Percentiles rank a stretch among this genome's conserved stretches.
Evolutionary conservation across 2,329 filamentous ascomycete genomes (phyloP).

Genomic region (Aspergillaceae sp.): DNA sequence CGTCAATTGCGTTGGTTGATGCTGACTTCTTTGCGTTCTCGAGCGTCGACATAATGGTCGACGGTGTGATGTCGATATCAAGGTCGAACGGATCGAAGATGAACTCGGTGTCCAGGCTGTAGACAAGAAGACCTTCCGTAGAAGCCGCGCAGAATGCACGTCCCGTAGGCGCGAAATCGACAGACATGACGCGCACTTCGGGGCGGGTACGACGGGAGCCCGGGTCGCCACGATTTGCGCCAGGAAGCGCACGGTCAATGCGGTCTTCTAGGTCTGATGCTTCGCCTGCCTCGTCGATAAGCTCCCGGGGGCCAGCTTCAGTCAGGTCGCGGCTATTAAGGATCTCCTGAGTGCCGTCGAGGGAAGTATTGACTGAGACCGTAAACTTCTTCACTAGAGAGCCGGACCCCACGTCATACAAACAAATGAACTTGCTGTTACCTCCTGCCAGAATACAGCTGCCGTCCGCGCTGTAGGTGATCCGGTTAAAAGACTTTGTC

Average conservation of each 20-base stretch:
- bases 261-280: conserved; percentile 82
- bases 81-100: conserved; percentile 95
- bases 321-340: conserved; percentile 87
- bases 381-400: conserved; percentile 91
- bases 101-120: conserved; percentile 74
- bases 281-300: conserved; percentile 84
- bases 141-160: conserved; percentile 89
- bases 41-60: conserved; percentile 71
- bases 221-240: conserved; percentile 78
- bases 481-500: conserved; percentile 81
- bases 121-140: conserved; percentile 88
- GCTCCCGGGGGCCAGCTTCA: conserved; percentile 73
- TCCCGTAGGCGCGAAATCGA: conserved; percentile 82
- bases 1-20: conserved; percentile 46
- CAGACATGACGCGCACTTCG: conserved; percentile 73
- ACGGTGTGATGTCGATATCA: conserved; percentile 85
- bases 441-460: conserved; percentile 82
- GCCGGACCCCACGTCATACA: conserved; percentile 91
- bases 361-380: conserved; percentile 87
- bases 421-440: conserved; percentile 96
- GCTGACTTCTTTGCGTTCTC: conserved; percentile 29
- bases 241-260: conserved; percentile 69
- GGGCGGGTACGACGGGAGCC: conserved; percentile 66
- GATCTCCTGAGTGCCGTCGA: conserved; percentile 94
- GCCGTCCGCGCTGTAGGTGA: conserved; percentile 87